These are phyloP conservation scores for Striga hermonthica DNA, from an alignment of 305 asterid genomes.

Conservation along the genomic window DNA sequence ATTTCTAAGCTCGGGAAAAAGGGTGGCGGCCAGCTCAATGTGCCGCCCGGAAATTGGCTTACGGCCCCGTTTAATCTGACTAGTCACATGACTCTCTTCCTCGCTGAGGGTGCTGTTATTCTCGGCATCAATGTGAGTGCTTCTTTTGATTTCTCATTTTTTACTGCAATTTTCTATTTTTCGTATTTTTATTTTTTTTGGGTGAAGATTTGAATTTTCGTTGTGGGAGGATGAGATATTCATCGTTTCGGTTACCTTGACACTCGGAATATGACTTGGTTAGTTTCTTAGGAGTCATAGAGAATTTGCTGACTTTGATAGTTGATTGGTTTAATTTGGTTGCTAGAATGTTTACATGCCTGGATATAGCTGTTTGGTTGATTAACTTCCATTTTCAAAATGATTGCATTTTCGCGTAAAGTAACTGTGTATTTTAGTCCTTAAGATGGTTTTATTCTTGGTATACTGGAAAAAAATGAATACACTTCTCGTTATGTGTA, in stretches of 20 bases:
- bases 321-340: conserved; percentile 40
- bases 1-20: not conserved
- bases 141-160: not conserved
- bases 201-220: not conserved
- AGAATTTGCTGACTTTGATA: conserved; percentile 53
- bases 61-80: conserved; percentile 12
- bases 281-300: not conserved
- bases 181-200: not conserved
- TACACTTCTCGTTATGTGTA: conserved; percentile 1
- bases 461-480: not conserved
- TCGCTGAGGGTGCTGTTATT: conserved; percentile 13
- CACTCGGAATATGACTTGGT: not conserved
- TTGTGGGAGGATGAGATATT: too few relatives aligned
- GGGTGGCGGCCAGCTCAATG: conserved; percentile 4
- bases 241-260: not conserved
- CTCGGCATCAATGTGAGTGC: conserved; percentile 4
- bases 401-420: not conserved
- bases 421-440: conserved; percentile 4
- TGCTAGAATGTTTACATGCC: too few relatives aligned
- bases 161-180: too few relatives aligned
- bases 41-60: conserved; percentile 3
- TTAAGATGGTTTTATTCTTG: not conserved
- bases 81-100: conserved; percentile 3
- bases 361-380: too few relatives aligned
- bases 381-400: conserved; percentile 31